Evolutionary conservation across 371 early-diverging fungal genomes (phyloP).

Genomic region (Entomophthora muscae): DNA sequence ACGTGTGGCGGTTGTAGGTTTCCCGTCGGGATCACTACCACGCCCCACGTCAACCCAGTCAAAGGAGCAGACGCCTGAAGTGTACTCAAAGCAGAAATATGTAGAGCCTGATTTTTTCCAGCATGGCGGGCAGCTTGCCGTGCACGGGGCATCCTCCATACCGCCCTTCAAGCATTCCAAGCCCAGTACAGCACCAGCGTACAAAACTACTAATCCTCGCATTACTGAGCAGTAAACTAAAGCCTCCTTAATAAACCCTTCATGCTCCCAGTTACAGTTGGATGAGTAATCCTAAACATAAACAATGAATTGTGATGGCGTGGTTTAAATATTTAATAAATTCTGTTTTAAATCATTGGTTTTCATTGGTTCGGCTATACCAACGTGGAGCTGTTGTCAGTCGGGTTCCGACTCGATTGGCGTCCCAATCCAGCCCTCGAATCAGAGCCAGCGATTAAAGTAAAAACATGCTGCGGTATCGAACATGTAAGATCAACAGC

Average conservation of each 20-base stretch:
- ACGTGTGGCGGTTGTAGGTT: neutral
- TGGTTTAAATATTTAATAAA: neutral
- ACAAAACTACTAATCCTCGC: neutral
- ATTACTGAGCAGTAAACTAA: no score
- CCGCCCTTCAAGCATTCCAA: neutral
- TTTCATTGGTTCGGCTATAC: neutral
- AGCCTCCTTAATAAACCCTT: no score
- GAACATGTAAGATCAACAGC: no score
- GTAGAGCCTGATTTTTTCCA: slow-evolving; percentile 2
- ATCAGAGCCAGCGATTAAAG: neutral
- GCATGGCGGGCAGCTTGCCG: slow-evolving; percentile 2
- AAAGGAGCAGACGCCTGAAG: neutral
- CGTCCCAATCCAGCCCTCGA: no score
- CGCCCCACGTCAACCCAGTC: slow-evolving; percentile 3
- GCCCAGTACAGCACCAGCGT: neutral
- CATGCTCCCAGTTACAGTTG: no score
- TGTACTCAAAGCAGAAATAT: slow-evolving; percentile 4
- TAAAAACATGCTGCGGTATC: neutral
- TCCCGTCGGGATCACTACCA: neutral
- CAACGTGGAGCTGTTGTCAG: no score
- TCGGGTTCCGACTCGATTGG: no score
- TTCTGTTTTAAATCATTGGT: neutral
- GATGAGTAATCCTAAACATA: neutral
- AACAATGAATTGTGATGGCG: neutral
- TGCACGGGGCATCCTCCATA: neutral